These are phyloP conservation scores for Lodderomyces parapsilosis DNA, from an alignment of 1,139 yeast species.

Conservation along the genomic window DNA sequence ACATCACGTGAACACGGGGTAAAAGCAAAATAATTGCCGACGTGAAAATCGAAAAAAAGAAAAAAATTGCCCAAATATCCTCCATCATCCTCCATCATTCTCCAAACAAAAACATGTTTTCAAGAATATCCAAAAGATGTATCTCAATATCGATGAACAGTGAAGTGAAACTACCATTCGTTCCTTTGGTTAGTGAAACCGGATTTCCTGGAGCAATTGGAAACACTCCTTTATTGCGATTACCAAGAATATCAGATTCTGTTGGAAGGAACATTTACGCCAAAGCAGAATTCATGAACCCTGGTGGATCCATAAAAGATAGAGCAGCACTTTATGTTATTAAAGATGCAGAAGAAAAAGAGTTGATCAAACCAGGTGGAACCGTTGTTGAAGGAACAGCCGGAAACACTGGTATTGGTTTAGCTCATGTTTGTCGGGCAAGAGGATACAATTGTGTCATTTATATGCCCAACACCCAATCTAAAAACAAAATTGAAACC, in stretches of 20 bases:
- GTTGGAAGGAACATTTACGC: slow-evolving; percentile 79
- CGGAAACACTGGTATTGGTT: slow-evolving; percentile 83
- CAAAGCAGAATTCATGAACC: slow-evolving; percentile 90
- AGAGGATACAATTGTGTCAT: slow-evolving; percentile 82
- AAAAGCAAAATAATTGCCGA: neutral
- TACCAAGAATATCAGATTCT: slow-evolving; percentile 59
- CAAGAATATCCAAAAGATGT: slow-evolving; percentile 16
- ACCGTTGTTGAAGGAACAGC: slow-evolving; percentile 52
- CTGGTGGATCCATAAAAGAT: slow-evolving; percentile 93
- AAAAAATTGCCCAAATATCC: neutral
- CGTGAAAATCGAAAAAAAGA: slow-evolving; percentile 1
- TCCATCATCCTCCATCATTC: neutral
- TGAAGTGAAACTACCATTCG: slow-evolving; percentile 41
- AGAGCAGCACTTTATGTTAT: slow-evolving; percentile 81
- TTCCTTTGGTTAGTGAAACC: slow-evolving; percentile 58
- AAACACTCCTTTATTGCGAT: slow-evolving; percentile 75
- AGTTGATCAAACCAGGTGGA: slow-evolving; percentile 67
- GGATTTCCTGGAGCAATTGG: slow-evolving; percentile 83
- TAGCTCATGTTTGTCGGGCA: slow-evolving; percentile 84
- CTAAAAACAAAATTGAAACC: slow-evolving; percentile 73
- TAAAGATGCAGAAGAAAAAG: slow-evolving; percentile 75
- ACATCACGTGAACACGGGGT: slow-evolving; percentile 5
- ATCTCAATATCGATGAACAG: slow-evolving; percentile 23
- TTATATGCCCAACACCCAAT: slow-evolving; percentile 88
- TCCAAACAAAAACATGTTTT: slow-evolving; percentile 11